Percentiles rank a stretch among this genome's conserved stretches.
Conservation (phyloP, 75 land plant species). For the Ceratopteris richardii region DNA sequence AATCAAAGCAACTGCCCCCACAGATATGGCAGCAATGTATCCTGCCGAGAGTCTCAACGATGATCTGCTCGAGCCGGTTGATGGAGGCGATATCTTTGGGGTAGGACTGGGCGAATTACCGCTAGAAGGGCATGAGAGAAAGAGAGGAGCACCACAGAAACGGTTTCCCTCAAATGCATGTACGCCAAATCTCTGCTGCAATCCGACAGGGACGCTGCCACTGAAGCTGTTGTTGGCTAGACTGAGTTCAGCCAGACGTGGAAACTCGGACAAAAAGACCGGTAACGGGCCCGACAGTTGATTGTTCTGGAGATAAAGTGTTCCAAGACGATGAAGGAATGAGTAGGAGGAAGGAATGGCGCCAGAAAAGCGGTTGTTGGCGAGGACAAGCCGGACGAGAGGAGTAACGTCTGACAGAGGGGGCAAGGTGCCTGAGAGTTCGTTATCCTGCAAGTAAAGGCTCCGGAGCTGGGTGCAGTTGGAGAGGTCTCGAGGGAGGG, state of each 20-base stretch:
- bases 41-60: background rate
- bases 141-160: constrained; percentile 55
- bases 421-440: constrained; percentile 55
- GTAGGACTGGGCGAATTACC: background rate
- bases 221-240: constrained; percentile 60
- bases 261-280: constrained; percentile 29
- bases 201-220: constrained; percentile 45
- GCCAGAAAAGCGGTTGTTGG: constrained; percentile 50
- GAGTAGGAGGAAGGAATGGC: constrained; percentile 36
- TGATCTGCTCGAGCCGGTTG: background rate
- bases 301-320: constrained; percentile 50
- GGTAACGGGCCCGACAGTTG: constrained; percentile 43
- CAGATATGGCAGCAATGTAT: background rate
- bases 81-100: background rate
- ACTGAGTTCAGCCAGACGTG: constrained; percentile 45
- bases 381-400: constrained; percentile 48
- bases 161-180: constrained; percentile 43
- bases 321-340: constrained; percentile 29
- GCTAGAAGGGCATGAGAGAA: background rate
- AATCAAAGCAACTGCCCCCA: background rate
- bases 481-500: constrained; percentile 57
- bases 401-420: constrained; percentile 10
- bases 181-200: constrained; percentile 28
- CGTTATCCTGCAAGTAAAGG: constrained; percentile 61
- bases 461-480: constrained; percentile 34